Evolutionary conservation across 495 filamentous ascomycete genomes (phyloP).

Genomic region (Penicillium antarcticum): DNA sequence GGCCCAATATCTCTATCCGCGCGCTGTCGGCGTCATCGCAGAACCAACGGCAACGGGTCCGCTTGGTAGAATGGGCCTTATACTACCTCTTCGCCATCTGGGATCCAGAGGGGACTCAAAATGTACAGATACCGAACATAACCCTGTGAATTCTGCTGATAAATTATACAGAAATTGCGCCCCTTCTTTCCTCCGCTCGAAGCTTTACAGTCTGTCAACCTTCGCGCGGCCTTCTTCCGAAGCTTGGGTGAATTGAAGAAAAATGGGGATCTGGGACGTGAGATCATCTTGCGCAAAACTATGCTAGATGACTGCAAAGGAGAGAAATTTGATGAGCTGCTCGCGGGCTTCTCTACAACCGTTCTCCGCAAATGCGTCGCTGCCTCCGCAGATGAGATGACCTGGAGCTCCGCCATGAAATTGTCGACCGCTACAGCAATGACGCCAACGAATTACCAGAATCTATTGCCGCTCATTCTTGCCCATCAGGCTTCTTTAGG

Average conservation of each 20-base stretch:
- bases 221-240: constrained; percentile 80
- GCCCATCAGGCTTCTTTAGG: constrained; percentile 67
- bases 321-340: constrained; percentile 74
- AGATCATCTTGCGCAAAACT: constrained; percentile 75
- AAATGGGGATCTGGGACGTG: constrained; percentile 73
- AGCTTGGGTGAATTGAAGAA: constrained; percentile 79
- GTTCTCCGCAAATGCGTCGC: constrained; percentile 69
- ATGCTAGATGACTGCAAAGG: constrained; percentile 92
- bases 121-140: constrained; percentile 44
- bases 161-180: constrained; percentile 63
- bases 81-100: constrained; percentile 79
- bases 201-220: constrained; percentile 81
- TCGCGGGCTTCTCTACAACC: constrained; percentile 73
- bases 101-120: constrained; percentile 68
- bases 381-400: constrained; percentile 30
- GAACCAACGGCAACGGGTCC: constrained; percentile 74
- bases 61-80: constrained; percentile 78
- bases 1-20: constrained; percentile 65
- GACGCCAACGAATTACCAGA: constrained; percentile 55
- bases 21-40: constrained; percentile 66
- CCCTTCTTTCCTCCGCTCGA: constrained; percentile 87
- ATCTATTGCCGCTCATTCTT: constrained; percentile 63
- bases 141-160: constrained; percentile 1
- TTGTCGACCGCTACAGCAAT: constrained; percentile 62
- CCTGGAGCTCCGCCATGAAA: constrained; percentile 46